Base-by-base conservation (phyloP, 345 rosid genomes). In the Eutrema yunnanense region DNA sequence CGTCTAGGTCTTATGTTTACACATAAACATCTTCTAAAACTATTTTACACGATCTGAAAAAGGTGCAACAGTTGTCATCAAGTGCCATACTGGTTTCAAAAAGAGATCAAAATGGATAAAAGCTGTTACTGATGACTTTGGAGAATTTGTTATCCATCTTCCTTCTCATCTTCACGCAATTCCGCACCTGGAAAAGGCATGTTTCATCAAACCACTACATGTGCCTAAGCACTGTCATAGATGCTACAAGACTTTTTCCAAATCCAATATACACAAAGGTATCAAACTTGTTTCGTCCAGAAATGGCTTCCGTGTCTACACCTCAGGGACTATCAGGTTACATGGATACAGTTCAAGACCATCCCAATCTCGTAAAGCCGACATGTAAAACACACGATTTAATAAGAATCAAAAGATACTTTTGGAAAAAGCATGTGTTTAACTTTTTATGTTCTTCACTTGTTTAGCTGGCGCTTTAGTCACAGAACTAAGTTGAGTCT, bases 151-250 rank as follows among this genome's bases (percentile, higher is more conserved):
- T 2, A 73, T 78, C 16, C 77, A 78, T 73, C 81, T 78, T 73
- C 81, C 81, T 44, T 78, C 81, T 16, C 78, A 61, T 32, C 81
- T 78, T 27, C 81, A 78, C 36, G 81, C 81, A 14, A 67, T 61
- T 61, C 74, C 78, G 0, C 49, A 78, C 3, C 30, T 78, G 2
- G 77, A 72, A 54, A 78, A 78, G 7, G 14, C 73, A 53, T 78
- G 81, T 72, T 67, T 61, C 6, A 22, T 78, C 36, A 78, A 61
- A 60, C 77, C 78, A 58, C 6, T 73, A 51, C 74, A 73, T 61
- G 74, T 78, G 0, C 78, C 81, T 2, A 67, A 67, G 2, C 60
- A 61, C 54, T 73, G 60, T 30, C 22, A 32, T 1, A 60, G 22
- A 33, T 72, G 65, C 9, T 46, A 67, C 22, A 61, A 34, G 34